Percentiles rank a stretch among this genome's conserved stretches.
Conservation (phyloP, 2,329 filamentous ascomycete species). For the Colletotrichum tropicicola region DNA sequence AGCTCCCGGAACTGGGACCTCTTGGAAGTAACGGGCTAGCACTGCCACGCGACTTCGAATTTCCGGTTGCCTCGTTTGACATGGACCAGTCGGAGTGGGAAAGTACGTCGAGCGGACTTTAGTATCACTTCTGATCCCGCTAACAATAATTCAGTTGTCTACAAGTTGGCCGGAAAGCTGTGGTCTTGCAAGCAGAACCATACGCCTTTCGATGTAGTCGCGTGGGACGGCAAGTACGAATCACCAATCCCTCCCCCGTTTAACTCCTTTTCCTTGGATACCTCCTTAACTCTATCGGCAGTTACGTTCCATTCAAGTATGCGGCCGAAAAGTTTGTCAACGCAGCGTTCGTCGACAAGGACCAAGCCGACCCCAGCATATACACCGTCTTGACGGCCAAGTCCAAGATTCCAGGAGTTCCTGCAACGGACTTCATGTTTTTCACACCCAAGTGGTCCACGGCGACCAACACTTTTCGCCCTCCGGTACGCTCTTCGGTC, state of each 20-base stretch:
- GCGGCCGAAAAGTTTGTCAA: conserved; percentile 63
- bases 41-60: conserved; percentile 71
- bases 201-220: conserved; percentile 72
- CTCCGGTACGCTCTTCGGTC: conserved; percentile 47
- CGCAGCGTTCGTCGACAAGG: conserved; percentile 64
- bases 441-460: conserved; percentile 72
- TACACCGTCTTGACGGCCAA: conserved; percentile 69
- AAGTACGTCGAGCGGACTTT: conserved; percentile 14
- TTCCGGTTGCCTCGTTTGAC: conserved; percentile 63
- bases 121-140: background rate
- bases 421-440: conserved; percentile 68
- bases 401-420: conserved; percentile 60
- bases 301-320: conserved; percentile 53
- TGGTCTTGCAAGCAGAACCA: conserved; percentile 67
- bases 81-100: conserved; percentile 38
- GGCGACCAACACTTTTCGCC: conserved; percentile 63
- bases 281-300: background rate
- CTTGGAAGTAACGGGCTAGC: conserved; percentile 72
- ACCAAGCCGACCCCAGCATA: conserved; percentile 71
- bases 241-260: conserved; percentile 44
- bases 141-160: conserved; percentile 50
- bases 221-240: conserved; percentile 72
- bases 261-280: background rate
- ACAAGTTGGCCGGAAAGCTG: conserved; percentile 67
- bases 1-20: conserved; percentile 71